Evolutionary conservation across 805 yeast species (phyloP).

Genomic region (Alloascoidea hylecoeti): DNA sequence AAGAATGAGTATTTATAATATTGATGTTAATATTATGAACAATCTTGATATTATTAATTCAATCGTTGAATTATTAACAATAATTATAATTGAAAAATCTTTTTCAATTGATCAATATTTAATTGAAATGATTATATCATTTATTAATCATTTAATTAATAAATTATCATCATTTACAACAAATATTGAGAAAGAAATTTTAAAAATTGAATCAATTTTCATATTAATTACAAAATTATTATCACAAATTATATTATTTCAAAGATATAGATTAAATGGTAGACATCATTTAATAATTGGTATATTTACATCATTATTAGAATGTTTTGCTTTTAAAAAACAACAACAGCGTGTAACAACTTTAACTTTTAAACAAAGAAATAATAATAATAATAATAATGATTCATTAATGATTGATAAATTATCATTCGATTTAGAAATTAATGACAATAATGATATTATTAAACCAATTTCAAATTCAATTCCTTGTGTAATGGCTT

Average conservation of each 20-base stretch:
- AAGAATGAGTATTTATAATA: no score
- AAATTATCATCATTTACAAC: background rate
- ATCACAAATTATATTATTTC: background rate
- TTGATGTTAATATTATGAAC: no score
- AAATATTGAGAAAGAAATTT: background rate
- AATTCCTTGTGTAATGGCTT: background rate
- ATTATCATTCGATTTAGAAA: no score
- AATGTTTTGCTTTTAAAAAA: background rate
- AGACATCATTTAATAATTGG: slow-evolving; percentile 1
- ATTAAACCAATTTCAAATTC: background rate
- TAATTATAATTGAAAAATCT: background rate
- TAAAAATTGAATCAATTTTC: background rate
- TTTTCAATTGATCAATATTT: background rate
- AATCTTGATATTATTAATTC: no score
- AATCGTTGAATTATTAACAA: no score
- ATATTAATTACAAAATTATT: background rate
- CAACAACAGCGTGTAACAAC: background rate
- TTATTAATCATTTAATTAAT: background rate
- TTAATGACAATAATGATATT: no score
- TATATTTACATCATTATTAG: background rate
- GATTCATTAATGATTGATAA: no score
- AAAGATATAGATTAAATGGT: background rate
- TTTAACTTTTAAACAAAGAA: no score
- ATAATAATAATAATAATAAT: no score
- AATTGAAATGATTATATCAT: background rate